Evolutionary conservation across 169 alveolate genomes (phyloP), one percentile per base, ranked within the genome.

Genomic region (Cardiosporidium cionae): DNA sequence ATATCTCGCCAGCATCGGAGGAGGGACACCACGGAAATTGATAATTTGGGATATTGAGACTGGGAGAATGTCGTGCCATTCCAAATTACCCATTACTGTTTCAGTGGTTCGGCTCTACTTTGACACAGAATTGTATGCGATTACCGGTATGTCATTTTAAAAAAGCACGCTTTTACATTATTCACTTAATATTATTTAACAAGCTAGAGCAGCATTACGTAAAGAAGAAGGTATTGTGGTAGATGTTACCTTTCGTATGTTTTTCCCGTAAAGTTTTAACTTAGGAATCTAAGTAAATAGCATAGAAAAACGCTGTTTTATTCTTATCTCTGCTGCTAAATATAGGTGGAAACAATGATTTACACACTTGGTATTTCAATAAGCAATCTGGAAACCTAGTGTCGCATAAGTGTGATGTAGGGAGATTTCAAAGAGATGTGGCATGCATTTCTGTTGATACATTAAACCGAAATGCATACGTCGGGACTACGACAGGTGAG

Each of bases 401-500:
- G 16, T 67, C 72, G 1, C 27, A 37, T 3, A 65, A 52, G 28
- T 70, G 79, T 66, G 29, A 70, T 5, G 69, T 89, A 32, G 97
- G 96, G 2, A 87, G 87, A 63, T 71, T 92, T 16, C 91, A 88
- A 74, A 70, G 97, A 37, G 74, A 80, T 44, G 83, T 86, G 74
- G 76, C 87, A 23, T 80, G 89, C 69, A 75, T 83, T 33, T 84
- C 83, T 52, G 85, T 90, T 34, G 91, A 90, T 66, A 89, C 91
- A 16, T 81, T 80, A 33, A 96, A 94, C 83, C 54, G 79, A 72
- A 74, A 80, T 28, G 94, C 92, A 9, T 91, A 90, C 87, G 79
- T 90, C 35, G 96, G 96, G 31, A 94, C 96, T 23, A 86, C 81
- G 70, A 87, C 94, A 32, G 98, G 98, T 37, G 95, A 94, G 78